Base-by-base conservation (phyloP, 768 basidiomycete genomes). In the Symmetrospora coprosmae region DNA sequence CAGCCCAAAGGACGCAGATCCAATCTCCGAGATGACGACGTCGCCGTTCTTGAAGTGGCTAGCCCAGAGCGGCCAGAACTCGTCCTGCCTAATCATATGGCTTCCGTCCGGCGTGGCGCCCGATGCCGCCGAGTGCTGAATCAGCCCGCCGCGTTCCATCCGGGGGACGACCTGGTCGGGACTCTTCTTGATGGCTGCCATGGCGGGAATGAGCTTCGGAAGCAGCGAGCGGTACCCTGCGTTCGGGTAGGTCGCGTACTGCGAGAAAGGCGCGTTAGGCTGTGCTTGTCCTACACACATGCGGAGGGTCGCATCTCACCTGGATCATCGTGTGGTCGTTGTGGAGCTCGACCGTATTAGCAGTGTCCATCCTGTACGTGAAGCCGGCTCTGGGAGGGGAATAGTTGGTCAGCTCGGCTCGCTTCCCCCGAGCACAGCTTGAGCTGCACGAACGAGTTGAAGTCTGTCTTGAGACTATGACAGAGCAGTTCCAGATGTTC, bases 11-110 rank as follows among this genome's bases (percentile, higher is more conserved):
- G 77, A 82, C 13, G 86, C 81, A 0, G 87, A 89, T 4, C 87
- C 90, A 16, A 90, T 96, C 73, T 96, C 91, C 1, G 86, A 81
- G 45, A 94, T 73, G 61, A 94, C 80, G 33, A 92, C 80, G 65
- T 76, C 76, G 40, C 37, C 37, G 23, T 40, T 28, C 11, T 46
- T 31, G 55, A 58, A 58, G 41, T 45, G 46, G 43, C 41, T 58
- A 19, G 55, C 55, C 55, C 55, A 58, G 40, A 58, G 43, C 23
- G 55, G 55, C 55, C 55, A 58, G 31, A 58, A 58, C 37, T 81
- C 88, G 13, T 78, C 72, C 64, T 92, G 90, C 1, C 82, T 79
- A 68, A 63, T 59, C 17, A 62, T 7, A 75, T 71, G 62, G 72
- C 75, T 61, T 82, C 71, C 43, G 77, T 78, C 16, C 41, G 53